Percentiles rank a stretch among this genome's conserved stretches.
These are phyloP conservation scores for Moesziomyces antarcticus DNA, from an alignment of 1,284 basidiomycete species.

Conservation along the genomic window DNA sequence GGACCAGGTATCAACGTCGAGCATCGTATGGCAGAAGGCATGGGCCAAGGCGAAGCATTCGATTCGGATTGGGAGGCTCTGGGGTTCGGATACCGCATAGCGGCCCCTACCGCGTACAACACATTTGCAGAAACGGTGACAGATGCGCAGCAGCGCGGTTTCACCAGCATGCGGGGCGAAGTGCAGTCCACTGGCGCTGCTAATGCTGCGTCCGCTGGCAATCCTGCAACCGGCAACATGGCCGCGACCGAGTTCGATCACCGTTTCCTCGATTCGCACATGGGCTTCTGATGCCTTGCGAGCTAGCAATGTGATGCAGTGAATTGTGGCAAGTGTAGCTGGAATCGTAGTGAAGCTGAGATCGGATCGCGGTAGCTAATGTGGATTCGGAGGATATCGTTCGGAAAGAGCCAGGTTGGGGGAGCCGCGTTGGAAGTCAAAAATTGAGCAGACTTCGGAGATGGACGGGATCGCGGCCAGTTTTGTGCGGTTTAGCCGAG, in stretches of 20 bases:
- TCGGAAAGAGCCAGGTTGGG: too few relatives aligned
- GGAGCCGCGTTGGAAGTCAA: neutral
- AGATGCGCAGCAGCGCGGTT: conserved; percentile 8
- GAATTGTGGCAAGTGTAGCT: neutral
- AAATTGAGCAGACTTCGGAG: neutral
- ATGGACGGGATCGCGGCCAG: neutral
- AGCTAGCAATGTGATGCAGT: neutral
- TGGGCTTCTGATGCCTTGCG: conserved; percentile 29
- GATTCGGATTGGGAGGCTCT: conserved; percentile 49
- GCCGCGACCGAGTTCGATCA: conserved; percentile 34
- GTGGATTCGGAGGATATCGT: too few relatives aligned
- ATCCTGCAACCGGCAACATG: neutral
- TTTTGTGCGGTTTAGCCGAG: neutral
- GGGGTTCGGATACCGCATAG: conserved; percentile 37
- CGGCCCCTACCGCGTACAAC: conserved; percentile 8
- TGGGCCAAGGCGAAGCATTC: conserved; percentile 14
- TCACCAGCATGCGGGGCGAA: neutral
- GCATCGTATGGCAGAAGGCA: conserved; percentile 1
- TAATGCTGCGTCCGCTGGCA: too few relatives aligned
- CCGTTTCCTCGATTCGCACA: conserved; percentile 44
- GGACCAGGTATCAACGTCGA: neutral
- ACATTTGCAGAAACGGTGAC: conserved; percentile 9
- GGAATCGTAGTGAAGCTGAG: neutral
- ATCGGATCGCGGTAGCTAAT: too few relatives aligned
- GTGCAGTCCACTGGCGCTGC: neutral